Evolutionary conservation across 2,329 filamentous ascomycete species (phyloP), one percentile per base, ranked within the genome.

Genomic region (Microdochium trichocladiopsis): DNA sequence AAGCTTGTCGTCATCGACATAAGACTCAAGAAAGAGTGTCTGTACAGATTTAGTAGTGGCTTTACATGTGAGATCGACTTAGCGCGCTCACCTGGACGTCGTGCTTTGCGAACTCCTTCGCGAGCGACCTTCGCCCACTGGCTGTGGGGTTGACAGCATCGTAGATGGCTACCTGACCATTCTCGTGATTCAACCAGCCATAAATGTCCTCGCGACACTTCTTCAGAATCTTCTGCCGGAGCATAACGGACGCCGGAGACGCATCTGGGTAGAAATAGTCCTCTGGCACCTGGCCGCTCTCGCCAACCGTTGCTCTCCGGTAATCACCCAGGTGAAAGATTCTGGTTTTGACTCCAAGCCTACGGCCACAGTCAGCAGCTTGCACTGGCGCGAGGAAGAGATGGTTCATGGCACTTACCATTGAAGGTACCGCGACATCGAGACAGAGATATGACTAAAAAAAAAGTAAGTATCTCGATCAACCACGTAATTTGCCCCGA

Each of bases 201-300:
- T 96, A 96, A 53, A 99, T 96, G 64, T 99, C 94, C 66, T 97
- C 92, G 54, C 94, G 85, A 61, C 94, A 99, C 67, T 95, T 95
- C 72, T 96, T 96, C 21, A 99, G 77, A 51, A 99, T 99, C 75
- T 96, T 96, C 69, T 97, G 94, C 31, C 94, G 85, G 49, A 99
- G 75, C 58, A 97, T 83, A n/a, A 97, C 88, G 1, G 94, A 95
- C 12, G 88, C 83, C 3, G 93, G 90, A 24, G 91, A 94, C 25
- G 95, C 93, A 65, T 97, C 92, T 24, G 95, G 87, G 67, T 93
- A 96, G 74, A 99, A 99, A 70, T 99, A 99, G 67, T 99, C 94
- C 57, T 96, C 90, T 1, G 94, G 95, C 16, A 99, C 88, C 53
- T 92, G 84, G 52, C 87, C 86, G 14, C 86, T 90, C 43, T 85